Conservation (phyloP, 2,329 filamentous ascomycete species). For the Fonsecaea pugnacius region DNA sequence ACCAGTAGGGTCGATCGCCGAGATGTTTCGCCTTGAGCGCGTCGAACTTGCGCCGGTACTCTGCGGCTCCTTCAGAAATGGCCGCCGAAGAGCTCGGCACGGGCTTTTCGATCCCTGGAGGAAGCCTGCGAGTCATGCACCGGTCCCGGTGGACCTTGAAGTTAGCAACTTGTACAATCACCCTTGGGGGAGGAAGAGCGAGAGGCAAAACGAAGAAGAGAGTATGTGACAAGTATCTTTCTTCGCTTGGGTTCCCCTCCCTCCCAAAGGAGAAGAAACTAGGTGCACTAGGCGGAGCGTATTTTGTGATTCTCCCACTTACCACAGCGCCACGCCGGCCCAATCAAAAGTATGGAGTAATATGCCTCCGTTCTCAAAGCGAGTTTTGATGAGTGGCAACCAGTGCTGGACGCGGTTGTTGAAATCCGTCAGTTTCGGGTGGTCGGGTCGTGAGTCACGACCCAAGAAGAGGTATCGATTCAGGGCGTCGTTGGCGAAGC, state of each 20-base stretch:
- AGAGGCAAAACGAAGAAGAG: too few species aligned
- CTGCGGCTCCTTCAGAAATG: constrained; percentile 15
- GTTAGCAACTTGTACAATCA: too few species aligned
- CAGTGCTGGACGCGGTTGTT: constrained; percentile 22
- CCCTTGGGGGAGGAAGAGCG: too few species aligned
- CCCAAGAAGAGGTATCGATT: constrained; percentile 27
- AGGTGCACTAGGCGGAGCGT: not conserved
- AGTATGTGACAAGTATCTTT: too few species aligned
- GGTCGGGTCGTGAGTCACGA: constrained; percentile 26
- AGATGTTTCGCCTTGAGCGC: constrained; percentile 23
- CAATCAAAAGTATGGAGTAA: constrained; percentile 25
- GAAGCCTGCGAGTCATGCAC: constrained; percentile 15
- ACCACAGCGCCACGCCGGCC: constrained; percentile 31
- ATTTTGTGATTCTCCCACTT: not conserved
- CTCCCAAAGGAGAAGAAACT: too few species aligned
- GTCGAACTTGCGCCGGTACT: constrained; percentile 26
- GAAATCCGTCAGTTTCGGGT: constrained; percentile 22
- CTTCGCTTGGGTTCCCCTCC: too few species aligned
- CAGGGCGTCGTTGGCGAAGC: constrained; percentile 27
- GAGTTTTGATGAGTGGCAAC: constrained; percentile 14
- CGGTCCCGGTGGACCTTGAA: too few species aligned
- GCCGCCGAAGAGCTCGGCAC: not conserved
- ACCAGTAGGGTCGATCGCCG: constrained; percentile 25
- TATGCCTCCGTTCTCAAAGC: constrained; percentile 22
- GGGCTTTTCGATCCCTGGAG: constrained; percentile 27